Evolutionary conservation across 139 green algal genomes (phyloP).

Genomic region (Desmodesmus armatus): DNA sequence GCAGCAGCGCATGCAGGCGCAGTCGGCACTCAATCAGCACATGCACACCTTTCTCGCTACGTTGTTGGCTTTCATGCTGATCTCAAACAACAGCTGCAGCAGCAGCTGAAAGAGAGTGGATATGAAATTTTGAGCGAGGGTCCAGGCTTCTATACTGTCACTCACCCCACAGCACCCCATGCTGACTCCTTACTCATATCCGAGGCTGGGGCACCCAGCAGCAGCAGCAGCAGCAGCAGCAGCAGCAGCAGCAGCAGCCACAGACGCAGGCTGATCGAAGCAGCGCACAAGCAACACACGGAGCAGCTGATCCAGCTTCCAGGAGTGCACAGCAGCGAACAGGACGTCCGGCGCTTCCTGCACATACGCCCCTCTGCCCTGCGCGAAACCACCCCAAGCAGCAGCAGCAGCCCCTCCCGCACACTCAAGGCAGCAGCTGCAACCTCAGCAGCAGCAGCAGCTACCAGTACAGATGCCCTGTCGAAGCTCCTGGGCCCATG

Average conservation of each 20-base stretch:
- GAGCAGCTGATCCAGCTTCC: too few species aligned
- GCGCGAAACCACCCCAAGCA: too few species aligned
- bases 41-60: neutral
- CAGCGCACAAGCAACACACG: neutral
- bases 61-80: neutral
- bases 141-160: too few species aligned
- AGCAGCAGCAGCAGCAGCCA: neutral
- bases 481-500: too few species aligned
- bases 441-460: neutral
- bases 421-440: constrained; percentile 5
- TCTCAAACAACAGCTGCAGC: neutral
- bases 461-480: neutral
- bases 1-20: too few species aligned
- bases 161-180: too few species aligned
- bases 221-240: constrained; percentile 9
- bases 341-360: too few species aligned
- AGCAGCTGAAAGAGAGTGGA: too few species aligned
- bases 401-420: neutral
- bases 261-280: too few species aligned
- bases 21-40: neutral
- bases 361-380: too few species aligned
- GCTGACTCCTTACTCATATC: neutral
- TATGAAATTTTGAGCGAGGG: too few species aligned
- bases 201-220: neutral
- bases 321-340: too few species aligned